phyloP scores from a whole-genome alignment of 2,329 filamentous ascomycete species.

The Zymoseptoria pseudotritici region DNA sequence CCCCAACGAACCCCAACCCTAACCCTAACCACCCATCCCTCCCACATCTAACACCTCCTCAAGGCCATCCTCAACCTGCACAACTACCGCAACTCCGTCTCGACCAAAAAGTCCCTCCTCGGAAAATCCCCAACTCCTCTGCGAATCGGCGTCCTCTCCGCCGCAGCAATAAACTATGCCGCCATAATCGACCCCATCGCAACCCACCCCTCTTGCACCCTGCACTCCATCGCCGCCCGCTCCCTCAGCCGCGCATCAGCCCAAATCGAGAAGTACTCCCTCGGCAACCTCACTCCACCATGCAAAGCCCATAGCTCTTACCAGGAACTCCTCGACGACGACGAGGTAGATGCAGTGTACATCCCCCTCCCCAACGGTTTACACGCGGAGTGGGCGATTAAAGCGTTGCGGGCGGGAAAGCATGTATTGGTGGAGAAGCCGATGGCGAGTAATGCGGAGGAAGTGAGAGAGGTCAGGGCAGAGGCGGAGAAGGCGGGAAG shows the following conservation, averaged over 20 bases:
- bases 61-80: background rate
- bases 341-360: slow-evolving; percentile 43
- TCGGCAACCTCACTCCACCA: background rate
- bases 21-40: background rate
- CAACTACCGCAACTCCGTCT: background rate
- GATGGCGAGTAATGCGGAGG: slow-evolving; percentile 37
- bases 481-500: slow-evolving; percentile 30
- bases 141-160: slow-evolving; percentile 9
- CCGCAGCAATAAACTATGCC: slow-evolving; percentile 8
- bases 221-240: slow-evolving; percentile 8
- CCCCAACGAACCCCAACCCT: background rate
- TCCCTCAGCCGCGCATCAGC: slow-evolving; percentile 5
- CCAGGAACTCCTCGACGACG: slow-evolving; percentile 34
- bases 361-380: slow-evolving; percentile 38
- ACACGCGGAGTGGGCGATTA: slow-evolving; percentile 43
- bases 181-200: slow-evolving; percentile 11
- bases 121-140: background rate
- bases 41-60: background rate
- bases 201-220: slow-evolving; percentile 6
- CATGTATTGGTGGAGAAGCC: slow-evolving; percentile 50
- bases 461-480: slow-evolving; percentile 35
- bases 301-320: slow-evolving; percentile 17
- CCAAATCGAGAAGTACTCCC: slow-evolving; percentile 5
- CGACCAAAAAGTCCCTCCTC: background rate
- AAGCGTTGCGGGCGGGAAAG: slow-evolving; percentile 42